Percentiles rank a stretch among this genome's conserved stretches.
Conservation (phyloP, 2,329 filamentous ascomycete genomes). For the Stachybotrys elegans region DNA sequence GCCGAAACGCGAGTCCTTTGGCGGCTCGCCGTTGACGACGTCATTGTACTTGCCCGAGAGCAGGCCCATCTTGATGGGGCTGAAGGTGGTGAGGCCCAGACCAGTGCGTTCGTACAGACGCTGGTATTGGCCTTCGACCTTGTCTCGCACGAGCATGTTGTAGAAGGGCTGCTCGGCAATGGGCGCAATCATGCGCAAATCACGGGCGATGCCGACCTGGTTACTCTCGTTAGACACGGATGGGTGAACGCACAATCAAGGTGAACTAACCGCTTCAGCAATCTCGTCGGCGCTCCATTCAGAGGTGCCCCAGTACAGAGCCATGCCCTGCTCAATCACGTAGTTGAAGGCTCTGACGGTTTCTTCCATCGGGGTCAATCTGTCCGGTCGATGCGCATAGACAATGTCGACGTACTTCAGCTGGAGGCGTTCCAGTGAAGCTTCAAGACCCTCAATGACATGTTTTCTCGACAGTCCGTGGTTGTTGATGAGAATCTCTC, state of each 20-base stretch:
- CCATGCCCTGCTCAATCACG: slow-evolving; percentile 62
- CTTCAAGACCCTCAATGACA: slow-evolving; percentile 50
- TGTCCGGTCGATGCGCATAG: slow-evolving; percentile 65
- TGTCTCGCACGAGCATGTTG: slow-evolving; percentile 57
- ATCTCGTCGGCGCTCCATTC: slow-evolving; percentile 69
- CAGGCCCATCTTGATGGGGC: slow-evolving; percentile 53
- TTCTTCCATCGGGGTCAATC: slow-evolving; percentile 65
- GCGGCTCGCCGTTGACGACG: slow-evolving; percentile 42
- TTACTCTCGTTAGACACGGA: slow-evolving; percentile 7
- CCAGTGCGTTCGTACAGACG: slow-evolving; percentile 55
- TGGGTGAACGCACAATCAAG: neutral
- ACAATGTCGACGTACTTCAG: slow-evolving; percentile 63
- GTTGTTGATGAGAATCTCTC: slow-evolving; percentile 60
- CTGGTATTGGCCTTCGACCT: slow-evolving; percentile 59
- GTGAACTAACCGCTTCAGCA: slow-evolving; percentile 41
- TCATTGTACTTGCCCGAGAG: slow-evolving; percentile 63
- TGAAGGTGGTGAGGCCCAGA: slow-evolving; percentile 57
- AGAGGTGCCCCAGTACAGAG: slow-evolving; percentile 60
- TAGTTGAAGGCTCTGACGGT: slow-evolving; percentile 67
- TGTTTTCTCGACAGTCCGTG: slow-evolving; percentile 63
- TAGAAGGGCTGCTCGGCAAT: slow-evolving; percentile 65
- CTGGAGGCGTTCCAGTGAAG: slow-evolving; percentile 51
- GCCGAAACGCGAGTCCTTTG: slow-evolving; percentile 52
- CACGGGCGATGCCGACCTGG: slow-evolving; percentile 50
- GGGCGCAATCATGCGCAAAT: slow-evolving; percentile 56